These are phyloP conservation scores for Noccaea bulbosa DNA, from an alignment of 345 rosid species.

Conservation along the genomic window DNA sequence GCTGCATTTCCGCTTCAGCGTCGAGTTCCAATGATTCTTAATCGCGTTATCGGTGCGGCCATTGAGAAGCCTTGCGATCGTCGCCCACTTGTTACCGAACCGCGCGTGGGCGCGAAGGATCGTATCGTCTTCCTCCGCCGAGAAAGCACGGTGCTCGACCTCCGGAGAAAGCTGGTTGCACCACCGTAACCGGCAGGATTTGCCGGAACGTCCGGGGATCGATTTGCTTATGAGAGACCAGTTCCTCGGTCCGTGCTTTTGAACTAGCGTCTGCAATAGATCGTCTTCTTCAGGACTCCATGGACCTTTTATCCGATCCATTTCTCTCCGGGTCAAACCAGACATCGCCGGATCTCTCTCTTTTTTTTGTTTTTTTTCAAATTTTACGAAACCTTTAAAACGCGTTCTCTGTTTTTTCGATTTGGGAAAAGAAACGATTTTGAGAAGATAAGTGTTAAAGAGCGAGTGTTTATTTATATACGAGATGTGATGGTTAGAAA, in stretches of 20 bases:
- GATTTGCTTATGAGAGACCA: conserved; percentile 95
- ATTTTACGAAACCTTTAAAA: not conserved
- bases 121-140: conserved; percentile 73
- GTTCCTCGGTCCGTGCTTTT: conserved; percentile 80
- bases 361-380: too few species aligned
- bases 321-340: conserved; percentile 41
- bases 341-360: conserved; percentile 19
- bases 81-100: conserved; percentile 96
- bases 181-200: conserved; percentile 93
- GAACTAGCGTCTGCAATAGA: conserved; percentile 64
- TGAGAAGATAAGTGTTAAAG: conserved; percentile 36
- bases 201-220: conserved; percentile 90
- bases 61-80: conserved; percentile 85
- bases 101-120: conserved; percentile 80
- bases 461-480: conserved; percentile 32
- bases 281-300: conserved; percentile 97
- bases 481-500: conserved; percentile 18
- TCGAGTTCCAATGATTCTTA: conserved; percentile 97
- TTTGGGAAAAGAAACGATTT: conserved; percentile 7
- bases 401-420: not conserved
- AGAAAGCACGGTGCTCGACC: conserved; percentile 83
- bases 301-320: conserved; percentile 96
- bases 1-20: conserved; percentile 77
- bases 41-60: conserved; percentile 96
- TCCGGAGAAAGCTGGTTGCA: conserved; percentile 95